Conservation (phyloP, 2,329 filamentous ascomycete genomes). For the Biscogniauxia mediterranea region DNA sequence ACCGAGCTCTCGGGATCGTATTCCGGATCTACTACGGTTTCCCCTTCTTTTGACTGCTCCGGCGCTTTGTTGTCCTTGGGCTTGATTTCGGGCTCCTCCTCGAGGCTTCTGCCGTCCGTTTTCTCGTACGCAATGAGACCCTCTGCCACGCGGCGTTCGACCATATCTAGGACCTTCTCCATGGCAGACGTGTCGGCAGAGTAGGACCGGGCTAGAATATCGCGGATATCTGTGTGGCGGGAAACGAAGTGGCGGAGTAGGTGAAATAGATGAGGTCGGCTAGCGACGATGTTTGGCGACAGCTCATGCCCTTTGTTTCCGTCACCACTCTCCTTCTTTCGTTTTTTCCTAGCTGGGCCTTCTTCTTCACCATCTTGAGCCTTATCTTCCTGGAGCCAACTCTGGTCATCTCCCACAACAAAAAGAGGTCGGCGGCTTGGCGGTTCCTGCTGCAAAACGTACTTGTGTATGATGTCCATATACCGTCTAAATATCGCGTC, state of each 20-base stretch:
- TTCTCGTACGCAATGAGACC: constrained; percentile 67
- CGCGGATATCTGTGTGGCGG: constrained; percentile 77
- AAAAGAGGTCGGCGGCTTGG: constrained; percentile 73
- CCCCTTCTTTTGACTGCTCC: constrained; percentile 26
- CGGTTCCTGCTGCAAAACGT: constrained; percentile 65
- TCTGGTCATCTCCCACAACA: constrained; percentile 56
- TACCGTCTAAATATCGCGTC: constrained; percentile 88
- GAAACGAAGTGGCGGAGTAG: constrained; percentile 80
- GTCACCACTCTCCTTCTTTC: constrained; percentile 44
- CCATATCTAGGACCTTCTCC: constrained; percentile 71
- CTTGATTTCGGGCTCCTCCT: constrained; percentile 34
- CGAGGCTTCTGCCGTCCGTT: constrained; percentile 48
- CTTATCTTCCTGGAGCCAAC: constrained; percentile 42
- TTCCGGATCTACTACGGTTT: constrained; percentile 28
- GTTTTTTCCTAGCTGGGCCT: constrained; percentile 39
- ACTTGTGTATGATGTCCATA: constrained; percentile 81
- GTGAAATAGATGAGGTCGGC: constrained; percentile 93
- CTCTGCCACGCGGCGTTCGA: constrained; percentile 71
- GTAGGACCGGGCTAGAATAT: constrained; percentile 70
- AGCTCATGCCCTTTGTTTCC: constrained; percentile 46
- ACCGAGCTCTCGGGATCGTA: constrained; percentile 57
- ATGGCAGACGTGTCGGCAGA: constrained; percentile 72
- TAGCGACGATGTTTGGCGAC: constrained; percentile 67
- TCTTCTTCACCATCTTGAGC: constrained; percentile 32
- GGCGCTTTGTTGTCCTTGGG: constrained; percentile 17